Evolutionary conservation across 257 asterid genomes (phyloP).

Genomic region (Solanum pinnatisectum): DNA sequence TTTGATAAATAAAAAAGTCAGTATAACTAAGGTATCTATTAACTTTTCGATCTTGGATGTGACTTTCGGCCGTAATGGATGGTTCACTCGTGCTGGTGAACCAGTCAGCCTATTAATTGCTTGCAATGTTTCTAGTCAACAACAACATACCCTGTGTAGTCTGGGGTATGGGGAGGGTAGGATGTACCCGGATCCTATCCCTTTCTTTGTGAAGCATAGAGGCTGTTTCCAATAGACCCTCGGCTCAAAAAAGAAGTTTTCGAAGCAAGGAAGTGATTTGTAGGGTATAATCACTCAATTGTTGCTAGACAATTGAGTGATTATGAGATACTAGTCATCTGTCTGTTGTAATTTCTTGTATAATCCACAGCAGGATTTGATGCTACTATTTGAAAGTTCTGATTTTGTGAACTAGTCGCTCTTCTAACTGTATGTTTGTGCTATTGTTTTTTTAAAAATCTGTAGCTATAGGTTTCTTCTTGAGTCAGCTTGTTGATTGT

Average conservation of each 20-base stretch:
- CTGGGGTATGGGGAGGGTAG: neutral
- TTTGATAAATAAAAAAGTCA: neutral
- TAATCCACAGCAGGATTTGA: neutral
- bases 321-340: neutral
- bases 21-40: neutral
- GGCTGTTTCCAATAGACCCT: neutral
- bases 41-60: neutral
- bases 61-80: neutral
- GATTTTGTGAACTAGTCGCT: neutral
- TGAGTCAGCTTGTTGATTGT: neutral
- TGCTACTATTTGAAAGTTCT: neutral
- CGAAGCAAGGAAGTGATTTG: neutral
- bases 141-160: neutral
- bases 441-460: neutral
- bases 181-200: neutral
- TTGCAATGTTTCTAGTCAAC: neutral
- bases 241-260: neutral
- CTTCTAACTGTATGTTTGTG: neutral
- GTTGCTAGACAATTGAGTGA: neutral
- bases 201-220: neutral
- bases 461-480: neutral
- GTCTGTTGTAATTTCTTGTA: neutral
- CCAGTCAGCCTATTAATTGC: neutral
- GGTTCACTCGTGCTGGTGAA: neutral
- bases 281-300: neutral